Evolutionary conservation across 2,329 filamentous ascomycete species (phyloP), one percentile per base, ranked within the genome.

Genomic region (Aphanoascus verrucosus): DNA sequence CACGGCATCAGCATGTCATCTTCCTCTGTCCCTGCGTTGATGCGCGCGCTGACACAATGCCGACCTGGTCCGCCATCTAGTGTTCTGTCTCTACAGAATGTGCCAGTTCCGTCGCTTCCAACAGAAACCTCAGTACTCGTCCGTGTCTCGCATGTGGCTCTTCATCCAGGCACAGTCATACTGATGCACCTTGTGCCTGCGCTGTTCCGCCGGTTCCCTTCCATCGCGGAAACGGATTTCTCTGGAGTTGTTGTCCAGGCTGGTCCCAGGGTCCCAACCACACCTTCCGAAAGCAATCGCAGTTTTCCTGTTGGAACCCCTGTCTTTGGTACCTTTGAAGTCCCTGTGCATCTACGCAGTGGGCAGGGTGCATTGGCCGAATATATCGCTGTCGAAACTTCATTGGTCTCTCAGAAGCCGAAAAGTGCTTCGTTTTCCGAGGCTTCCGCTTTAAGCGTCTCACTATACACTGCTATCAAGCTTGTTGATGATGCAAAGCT

Each of bases 301-400:
- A 37, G 14, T 20, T 57, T 57, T 20, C 52, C 47, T 5, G 28
- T 45, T 17, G 55, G 55, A 1, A 57, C 38, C 2, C 37, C 52
- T 6, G 55, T 57, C 20, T 57, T 57, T 20, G 55, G 55, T 20
- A 55, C 55, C n/a, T 35, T 57, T n/a, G 37, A 53, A n/a, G 55
- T 57, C 15, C 45, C 43, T 5, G 28, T 46, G 3, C 48, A 55
- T 37, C 35, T 57, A n/a, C 23, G 55, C 35, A 45, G 20, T 19
- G 55, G 55, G 4, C 48, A 46, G 4, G 55, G 55, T 7, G 52
- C 48, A 6, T 14, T 55, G 49, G 52, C 43, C 5, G 52, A 57
- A 35, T 57, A 57, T 45, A 42, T 57, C 15, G 48, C 55, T 9
- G 35, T 57, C 9, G 55, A 57, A 34, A 44, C 52, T 14, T 54